These are phyloP conservation scores for Tillandsia fasciculata DNA, from an alignment of 176 grass and related monocot genomes.

Conservation along the genomic window DNA sequence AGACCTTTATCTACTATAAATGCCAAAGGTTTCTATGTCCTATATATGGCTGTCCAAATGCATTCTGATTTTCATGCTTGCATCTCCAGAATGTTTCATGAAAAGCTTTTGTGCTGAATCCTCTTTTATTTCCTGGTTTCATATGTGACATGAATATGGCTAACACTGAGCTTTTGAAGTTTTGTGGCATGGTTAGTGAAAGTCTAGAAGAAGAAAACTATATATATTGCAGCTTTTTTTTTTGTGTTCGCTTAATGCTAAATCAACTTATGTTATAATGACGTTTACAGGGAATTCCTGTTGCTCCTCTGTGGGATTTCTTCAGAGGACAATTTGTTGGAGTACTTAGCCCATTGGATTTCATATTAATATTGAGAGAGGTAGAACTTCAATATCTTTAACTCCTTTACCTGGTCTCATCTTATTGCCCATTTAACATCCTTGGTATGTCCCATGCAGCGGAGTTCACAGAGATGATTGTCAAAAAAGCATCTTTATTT, in stretches of 20 bases:
- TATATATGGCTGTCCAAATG: background rate
- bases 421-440: constrained; percentile 4
- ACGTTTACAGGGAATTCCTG: constrained; percentile 67
- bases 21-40: background rate
- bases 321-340: constrained; percentile 83
- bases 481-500: background rate
- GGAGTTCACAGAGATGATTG: no score
- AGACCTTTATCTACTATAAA: background rate
- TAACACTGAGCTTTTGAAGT: constrained; percentile 1
- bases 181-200: background rate
- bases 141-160: background rate
- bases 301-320: constrained; percentile 94
- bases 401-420: constrained; percentile 11
- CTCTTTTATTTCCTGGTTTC: background rate
- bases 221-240: background rate
- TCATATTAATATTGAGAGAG: constrained; percentile 94
- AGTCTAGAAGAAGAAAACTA: background rate
- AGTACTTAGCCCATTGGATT: constrained; percentile 80
- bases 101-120: background rate
- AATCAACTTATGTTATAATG: constrained; percentile 8
- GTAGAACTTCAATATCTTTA: constrained; percentile 28
- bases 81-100: background rate
- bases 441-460: background rate
- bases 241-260: background rate
- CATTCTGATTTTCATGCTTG: background rate